Percentiles rank a stretch among this genome's conserved stretches.
These are phyloP conservation scores for Yamadazyma friedrichii DNA, from an alignment of 1,139 yeast species.

Conservation along the genomic window DNA sequence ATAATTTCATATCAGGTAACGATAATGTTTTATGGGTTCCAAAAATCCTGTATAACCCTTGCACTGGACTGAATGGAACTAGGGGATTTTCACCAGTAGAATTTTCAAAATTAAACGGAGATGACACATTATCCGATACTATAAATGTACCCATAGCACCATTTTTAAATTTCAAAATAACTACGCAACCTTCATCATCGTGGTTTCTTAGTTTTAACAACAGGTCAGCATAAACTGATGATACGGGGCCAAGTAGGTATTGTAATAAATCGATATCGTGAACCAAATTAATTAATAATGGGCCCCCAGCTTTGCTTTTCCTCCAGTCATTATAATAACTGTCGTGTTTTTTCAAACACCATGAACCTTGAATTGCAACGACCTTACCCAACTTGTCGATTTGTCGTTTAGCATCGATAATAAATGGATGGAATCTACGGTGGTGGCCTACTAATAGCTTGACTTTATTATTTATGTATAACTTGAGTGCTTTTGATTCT, in stretches of 20 bases:
- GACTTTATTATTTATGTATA: conserved; percentile 20
- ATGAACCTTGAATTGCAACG: conserved; percentile 41
- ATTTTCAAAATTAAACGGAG: conserved; percentile 42
- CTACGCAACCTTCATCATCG: conserved; percentile 42
- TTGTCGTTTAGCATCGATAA: conserved; percentile 33
- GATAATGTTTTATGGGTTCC: conserved; percentile 43
- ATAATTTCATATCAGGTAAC: conserved; percentile 40
- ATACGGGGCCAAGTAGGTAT: conserved; percentile 40
- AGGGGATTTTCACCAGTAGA: conserved; percentile 47
- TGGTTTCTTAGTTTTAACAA: conserved; percentile 31
- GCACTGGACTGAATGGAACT: conserved; percentile 32
- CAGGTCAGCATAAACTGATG: conserved; percentile 38
- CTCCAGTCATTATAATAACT: conserved; percentile 41
- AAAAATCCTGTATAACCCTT: conserved; percentile 41
- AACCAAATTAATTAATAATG: conserved; percentile 38
- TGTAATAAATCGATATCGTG: conserved; percentile 45
- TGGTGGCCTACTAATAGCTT: conserved; percentile 43
- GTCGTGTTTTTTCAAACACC: conserved; percentile 39
- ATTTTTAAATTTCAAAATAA: conserved; percentile 35
- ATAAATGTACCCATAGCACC: conserved; percentile 44
- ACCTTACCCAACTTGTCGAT: conserved; percentile 29
- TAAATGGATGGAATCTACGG: conserved; percentile 43
- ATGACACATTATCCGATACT: conserved; percentile 41
- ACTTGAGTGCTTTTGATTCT: conserved; percentile 32
- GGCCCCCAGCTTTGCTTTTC: conserved; percentile 39